A percentile compares a stretch with the other conserved stretches of the same genome.
These are phyloP conservation scores for Sporothrix brunneoviolacea DNA, from an alignment of 2,329 filamentous ascomycete genomes.

Conservation along the genomic window DNA sequence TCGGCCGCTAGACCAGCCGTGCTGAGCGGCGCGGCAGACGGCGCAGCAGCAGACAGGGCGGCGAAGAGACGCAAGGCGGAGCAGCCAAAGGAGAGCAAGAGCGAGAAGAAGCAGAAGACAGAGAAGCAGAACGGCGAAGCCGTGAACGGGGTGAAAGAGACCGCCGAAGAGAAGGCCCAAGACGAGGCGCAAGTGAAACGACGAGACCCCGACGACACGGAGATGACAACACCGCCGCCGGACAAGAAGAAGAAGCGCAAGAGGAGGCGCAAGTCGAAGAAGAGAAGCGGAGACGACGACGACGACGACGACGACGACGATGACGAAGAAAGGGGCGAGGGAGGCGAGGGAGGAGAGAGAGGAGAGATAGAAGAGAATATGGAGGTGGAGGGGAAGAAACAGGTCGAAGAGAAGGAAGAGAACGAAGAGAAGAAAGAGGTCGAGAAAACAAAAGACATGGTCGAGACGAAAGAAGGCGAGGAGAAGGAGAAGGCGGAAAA, in stretches of 20 bases:
- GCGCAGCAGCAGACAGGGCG: background rate
- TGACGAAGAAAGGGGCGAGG: background rate
- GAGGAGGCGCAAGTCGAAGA: slow-evolving; percentile 16
- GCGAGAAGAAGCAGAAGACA: background rate
- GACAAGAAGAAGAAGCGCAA: slow-evolving; percentile 15
- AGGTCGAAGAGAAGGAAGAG: background rate
- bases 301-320: background rate
- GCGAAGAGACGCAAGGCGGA: slow-evolving; percentile 10
- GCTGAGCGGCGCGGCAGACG: background rate
- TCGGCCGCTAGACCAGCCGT: background rate
- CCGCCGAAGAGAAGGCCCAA: too few relatives aligned
- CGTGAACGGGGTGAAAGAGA: too few relatives aligned
- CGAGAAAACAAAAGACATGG: background rate
- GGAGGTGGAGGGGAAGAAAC: background rate
- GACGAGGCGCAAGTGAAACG: too few relatives aligned
- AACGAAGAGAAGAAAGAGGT: background rate
- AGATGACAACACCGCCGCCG: background rate
- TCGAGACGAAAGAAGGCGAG: background rate
- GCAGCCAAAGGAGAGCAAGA: background rate
- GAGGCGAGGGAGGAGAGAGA: background rate
- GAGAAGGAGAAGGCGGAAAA: slow-evolving; percentile 18
- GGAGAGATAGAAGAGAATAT: background rate
- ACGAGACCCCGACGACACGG: background rate
- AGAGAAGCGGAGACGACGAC: slow-evolving; percentile 7
- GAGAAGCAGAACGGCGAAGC: too few relatives aligned